phyloP scores from a whole-genome alignment of 139 green algal genomes.

The Coccomyxa sp. region DNA sequence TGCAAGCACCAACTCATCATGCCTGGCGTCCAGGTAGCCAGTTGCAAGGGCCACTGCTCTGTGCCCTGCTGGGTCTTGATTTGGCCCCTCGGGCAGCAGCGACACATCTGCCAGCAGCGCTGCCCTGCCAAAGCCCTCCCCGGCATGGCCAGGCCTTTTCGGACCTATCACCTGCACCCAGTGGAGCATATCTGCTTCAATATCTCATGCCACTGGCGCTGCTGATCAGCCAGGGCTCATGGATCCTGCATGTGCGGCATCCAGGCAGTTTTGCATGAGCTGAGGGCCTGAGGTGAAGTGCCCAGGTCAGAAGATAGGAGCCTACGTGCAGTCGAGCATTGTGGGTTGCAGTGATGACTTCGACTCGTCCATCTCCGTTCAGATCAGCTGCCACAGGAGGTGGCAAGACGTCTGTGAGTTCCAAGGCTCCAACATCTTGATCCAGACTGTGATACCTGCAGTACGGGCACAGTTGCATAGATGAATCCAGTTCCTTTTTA shows the following conservation, averaged over 20 bases:
- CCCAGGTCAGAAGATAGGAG: background rate
- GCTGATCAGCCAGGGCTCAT: background rate
- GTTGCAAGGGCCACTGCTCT: slow-evolving; percentile 56
- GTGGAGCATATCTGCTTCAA: no score
- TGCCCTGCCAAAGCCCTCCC: slow-evolving; percentile 75
- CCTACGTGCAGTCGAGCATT: slow-evolving; percentile 66
- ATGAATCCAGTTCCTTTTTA: background rate
- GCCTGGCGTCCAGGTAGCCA: slow-evolving; percentile 71
- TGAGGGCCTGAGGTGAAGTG: background rate
- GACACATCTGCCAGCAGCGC: slow-evolving; percentile 53
- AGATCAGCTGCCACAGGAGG: slow-evolving; percentile 62
- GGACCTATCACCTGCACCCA: slow-evolving; percentile 1
- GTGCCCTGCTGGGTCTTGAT: background rate
- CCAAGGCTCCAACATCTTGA: background rate
- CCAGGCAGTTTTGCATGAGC: background rate
- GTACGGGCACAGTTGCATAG: background rate
- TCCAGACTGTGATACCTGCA: slow-evolving; percentile 45
- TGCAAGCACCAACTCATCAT: slow-evolving; percentile 49
- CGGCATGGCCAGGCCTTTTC: slow-evolving; percentile 29
- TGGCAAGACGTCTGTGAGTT: slow-evolving; percentile 2
- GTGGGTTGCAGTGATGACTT: slow-evolving; percentile 78
- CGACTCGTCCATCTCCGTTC: slow-evolving; percentile 90
- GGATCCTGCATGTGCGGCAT: no score
- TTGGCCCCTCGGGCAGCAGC: slow-evolving; percentile 36
- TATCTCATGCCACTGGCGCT: background rate